These are phyloP conservation scores for Pseudonitzschia multistriata DNA, from an alignment of 108 stramenopile species.

Conservation along the genomic window DNA sequence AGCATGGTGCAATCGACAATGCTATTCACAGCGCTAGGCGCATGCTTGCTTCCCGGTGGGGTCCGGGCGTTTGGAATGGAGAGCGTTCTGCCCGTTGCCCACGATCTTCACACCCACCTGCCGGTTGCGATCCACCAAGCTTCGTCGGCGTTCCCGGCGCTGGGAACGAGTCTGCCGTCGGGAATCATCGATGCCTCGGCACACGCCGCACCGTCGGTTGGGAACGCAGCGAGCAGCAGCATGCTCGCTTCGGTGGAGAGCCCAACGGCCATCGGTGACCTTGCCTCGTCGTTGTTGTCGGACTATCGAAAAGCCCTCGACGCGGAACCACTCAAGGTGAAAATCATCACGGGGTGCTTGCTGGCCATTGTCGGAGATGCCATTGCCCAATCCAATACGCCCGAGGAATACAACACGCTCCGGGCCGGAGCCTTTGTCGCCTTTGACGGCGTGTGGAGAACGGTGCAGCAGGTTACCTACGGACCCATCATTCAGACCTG, in stretches of 20 bases:
- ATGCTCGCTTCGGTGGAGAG: background rate
- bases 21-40: background rate
- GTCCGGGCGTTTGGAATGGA: background rate
- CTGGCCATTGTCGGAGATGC: slow-evolving; percentile 51
- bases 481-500: slow-evolving; percentile 33
- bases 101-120: slow-evolving; percentile 4
- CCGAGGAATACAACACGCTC: slow-evolving; percentile 33
- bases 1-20: background rate
- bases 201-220: background rate
- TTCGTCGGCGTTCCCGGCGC: background rate
- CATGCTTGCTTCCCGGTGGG: background rate
- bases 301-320: slow-evolving; percentile 31
- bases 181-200: too few relatives aligned
- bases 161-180: background rate
- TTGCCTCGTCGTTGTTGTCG: slow-evolving; percentile 17
- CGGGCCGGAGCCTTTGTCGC: slow-evolving; percentile 48
- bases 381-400: slow-evolving; percentile 38
- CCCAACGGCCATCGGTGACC: background rate
- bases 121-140: slow-evolving; percentile 5
- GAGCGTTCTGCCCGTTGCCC: background rate
- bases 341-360: slow-evolving; percentile 27
- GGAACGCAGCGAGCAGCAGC: background rate
- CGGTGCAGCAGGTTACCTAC: slow-evolving; percentile 42
- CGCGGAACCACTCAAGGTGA: slow-evolving; percentile 20
- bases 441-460: slow-evolving; percentile 52